Conservation (phyloP, 2,329 filamentous ascomycete species). For the Trichophyton verrucosum region DNA sequence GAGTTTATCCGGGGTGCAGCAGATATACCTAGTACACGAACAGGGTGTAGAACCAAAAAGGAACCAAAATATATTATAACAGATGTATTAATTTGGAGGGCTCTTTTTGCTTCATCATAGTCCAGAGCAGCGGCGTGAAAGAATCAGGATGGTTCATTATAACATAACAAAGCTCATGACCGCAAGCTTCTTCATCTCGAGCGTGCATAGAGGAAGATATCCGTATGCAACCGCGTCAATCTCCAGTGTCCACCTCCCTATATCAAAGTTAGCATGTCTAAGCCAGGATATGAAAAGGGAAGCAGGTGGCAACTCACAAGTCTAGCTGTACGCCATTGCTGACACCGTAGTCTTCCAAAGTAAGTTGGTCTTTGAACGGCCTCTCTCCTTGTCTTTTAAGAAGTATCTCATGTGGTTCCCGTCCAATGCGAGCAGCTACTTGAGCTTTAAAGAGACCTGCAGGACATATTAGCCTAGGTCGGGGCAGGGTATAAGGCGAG, state of each 20-base stretch:
- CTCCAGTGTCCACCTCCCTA: conserved; percentile 38
- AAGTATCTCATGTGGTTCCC: conserved; percentile 82
- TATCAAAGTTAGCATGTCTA: conserved; percentile 17
- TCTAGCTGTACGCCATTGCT: conserved; percentile 64
- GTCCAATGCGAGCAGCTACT: conserved; percentile 77
- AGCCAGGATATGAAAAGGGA: neutral
- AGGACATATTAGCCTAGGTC: neutral
- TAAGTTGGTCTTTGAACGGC: conserved; percentile 85
- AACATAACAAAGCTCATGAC: neutral
- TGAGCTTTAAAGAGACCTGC: conserved; percentile 71
- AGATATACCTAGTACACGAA: neutral
- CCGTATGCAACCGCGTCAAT: conserved; percentile 19
- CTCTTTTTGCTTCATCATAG: neutral
- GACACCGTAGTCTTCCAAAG: conserved; percentile 83
- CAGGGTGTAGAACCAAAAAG: neutral
- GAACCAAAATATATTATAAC: neutral
- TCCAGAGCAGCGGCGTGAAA: neutral
- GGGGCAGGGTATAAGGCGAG: neutral
- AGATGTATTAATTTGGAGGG: neutral
- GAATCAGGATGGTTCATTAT: neutral
- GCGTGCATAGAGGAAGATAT: neutral
- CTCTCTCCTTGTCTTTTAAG: conserved; percentile 83
- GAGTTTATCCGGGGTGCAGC: neutral
- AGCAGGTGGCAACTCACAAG: conserved; percentile 23
- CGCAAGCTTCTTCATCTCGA: neutral